Percentiles rank a stretch among this genome's conserved stretches.
phyloP scores from a whole-genome alignment of 371 early-diverging fungal species.

The Coemansia sp. region DNA sequence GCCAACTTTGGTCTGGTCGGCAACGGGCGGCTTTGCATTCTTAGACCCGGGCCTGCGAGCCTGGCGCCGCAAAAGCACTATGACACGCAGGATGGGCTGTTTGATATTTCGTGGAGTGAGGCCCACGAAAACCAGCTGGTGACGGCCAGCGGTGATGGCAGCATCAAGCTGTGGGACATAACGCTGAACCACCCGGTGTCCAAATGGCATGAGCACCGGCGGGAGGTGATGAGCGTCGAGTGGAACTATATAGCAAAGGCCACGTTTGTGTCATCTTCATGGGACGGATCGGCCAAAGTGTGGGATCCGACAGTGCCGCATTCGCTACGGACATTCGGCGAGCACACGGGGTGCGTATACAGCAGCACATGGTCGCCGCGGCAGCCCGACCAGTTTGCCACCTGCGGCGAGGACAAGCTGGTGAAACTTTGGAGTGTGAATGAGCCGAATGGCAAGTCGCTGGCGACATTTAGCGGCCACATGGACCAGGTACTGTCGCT shows the following conservation, averaged over 20 bases:
- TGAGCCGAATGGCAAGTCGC: conserved; percentile 60
- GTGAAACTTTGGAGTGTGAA: conserved; percentile 86
- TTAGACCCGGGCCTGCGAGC: conserved; percentile 1
- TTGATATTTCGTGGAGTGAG: conserved; percentile 93
- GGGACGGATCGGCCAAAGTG: conserved; percentile 94
- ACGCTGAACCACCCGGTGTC: conserved; percentile 62
- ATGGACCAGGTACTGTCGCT: conserved; percentile 79
- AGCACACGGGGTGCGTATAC: conserved; percentile 88
- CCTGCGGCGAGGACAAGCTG: conserved; percentile 85
- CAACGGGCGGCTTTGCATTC: conserved; percentile 69
- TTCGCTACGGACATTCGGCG: conserved; percentile 80
- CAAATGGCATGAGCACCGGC: conserved; percentile 90
- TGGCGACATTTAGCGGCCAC: conserved; percentile 82
- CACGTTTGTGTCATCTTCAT: conserved; percentile 84
- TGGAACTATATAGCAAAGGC: conserved; percentile 91
- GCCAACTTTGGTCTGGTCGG: conserved; percentile 96
- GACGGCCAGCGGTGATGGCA: conserved; percentile 90
- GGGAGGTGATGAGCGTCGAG: conserved; percentile 89
- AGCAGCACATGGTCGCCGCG: conserved; percentile 84
- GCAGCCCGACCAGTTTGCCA: conserved; percentile 73
- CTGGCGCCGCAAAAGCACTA: conserved; percentile 56
- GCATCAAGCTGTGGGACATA: conserved; percentile 88
- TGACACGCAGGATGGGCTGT: conserved; percentile 95
- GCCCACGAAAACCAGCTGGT: conserved; percentile 89
- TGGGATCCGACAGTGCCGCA: conserved; percentile 81